Evolutionary conservation across 2,329 filamentous ascomycete species (phyloP), one percentile per base, ranked within the genome.

Genomic region (Mycosphaerella sp.): DNA sequence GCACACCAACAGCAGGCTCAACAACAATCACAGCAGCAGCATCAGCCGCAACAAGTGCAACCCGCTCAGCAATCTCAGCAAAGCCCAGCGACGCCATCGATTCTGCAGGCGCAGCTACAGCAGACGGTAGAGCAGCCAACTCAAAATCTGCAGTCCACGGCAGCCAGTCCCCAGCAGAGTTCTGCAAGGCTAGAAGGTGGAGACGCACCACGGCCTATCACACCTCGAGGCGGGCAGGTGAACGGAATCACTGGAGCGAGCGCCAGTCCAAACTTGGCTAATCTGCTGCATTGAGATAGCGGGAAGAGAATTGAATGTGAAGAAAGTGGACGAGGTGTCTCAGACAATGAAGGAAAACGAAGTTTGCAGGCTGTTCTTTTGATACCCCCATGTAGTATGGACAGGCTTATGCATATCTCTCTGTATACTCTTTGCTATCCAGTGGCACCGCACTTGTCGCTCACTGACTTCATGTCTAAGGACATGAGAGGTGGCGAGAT

Each of bases 211-310:
- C 55, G 55, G 28, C 59, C 62, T 4, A 59, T 55, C 7, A 63
- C 64, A 35, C 64, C 63, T 17, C 57, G 56, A 41, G 59, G 57
- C 13, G 59, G 52, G 16, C 60, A 59, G 41, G 52, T 49, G 14
- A 62, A 60, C 41, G 59, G 59, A 9, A 48, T 44, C 12, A 49
- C 50, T 25, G 66, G 66, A 13, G 66, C 74, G 12, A 75, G 73
- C 54, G 73, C 73, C 10, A 75, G 72, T 54, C 74, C 74, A 12
- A 75, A 69, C 52, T 62, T 76, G 60, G 68, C 70, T 49, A 75
- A 76, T 59, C 57, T 76, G 52, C 60, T 76, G 55, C 70, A 73
- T 62, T 75, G 37, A 41, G 32, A 17, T 48, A 16, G n/a, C 14
- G 21, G 39, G 6, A 7, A 17, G 7, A 41, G 8, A 12, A 25